Base-by-base conservation (phyloP, 108 stramenopile species). In the Ochromonas danica region DNA sequence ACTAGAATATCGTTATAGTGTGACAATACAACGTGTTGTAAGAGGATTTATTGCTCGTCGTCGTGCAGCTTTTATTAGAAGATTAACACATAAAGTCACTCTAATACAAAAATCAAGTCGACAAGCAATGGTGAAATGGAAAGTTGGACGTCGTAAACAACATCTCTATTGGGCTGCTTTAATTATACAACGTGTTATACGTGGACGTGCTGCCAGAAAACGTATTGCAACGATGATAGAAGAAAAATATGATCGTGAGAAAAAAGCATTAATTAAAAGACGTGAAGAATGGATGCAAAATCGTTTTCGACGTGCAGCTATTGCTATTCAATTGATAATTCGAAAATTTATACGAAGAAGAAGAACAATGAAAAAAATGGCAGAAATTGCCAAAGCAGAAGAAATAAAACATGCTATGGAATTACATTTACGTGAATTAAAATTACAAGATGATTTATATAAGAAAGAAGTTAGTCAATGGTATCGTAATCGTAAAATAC, bases 281-380 rank as follows among this genome's bases (percentile, higher is more conserved):
- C 72, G 72, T 14, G 45, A 27, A 10, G 41, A 3, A 6, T 75
- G 72, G 45, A 75, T 45, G 45, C n/a, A 41, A 25, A 22, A 51
- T 51, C 22, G 22, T 22, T 51, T 14, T 70, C 14, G 6, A 14
- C 22, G 22, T 6, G 67, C 67, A 70, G 6, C 67, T 6, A 14
- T 42, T 14, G 40, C 40, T 70, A 70, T 70, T 70, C 67, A 70
- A 42, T 14, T 40, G 40, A 22, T 6, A 6, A 70, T 70, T 6
- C 36, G 67, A 70, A 6, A 22, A 22, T 70, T 70, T 22, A 42
- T 70, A 22, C 36, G 67, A 70, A 70, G 41, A 70, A 70, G 36
- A 42, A 22, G 14, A 14, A 42, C 67, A 10, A 67, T 67, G 63
- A 6, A 33, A 22, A 36, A 28, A 25, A 31, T 67, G 63, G 14